Percentiles rank a stretch among this genome's conserved stretches.
These are phyloP conservation scores for Phytophthora lateralis DNA, from an alignment of 352 stramenopile species.

Conservation along the genomic window DNA sequence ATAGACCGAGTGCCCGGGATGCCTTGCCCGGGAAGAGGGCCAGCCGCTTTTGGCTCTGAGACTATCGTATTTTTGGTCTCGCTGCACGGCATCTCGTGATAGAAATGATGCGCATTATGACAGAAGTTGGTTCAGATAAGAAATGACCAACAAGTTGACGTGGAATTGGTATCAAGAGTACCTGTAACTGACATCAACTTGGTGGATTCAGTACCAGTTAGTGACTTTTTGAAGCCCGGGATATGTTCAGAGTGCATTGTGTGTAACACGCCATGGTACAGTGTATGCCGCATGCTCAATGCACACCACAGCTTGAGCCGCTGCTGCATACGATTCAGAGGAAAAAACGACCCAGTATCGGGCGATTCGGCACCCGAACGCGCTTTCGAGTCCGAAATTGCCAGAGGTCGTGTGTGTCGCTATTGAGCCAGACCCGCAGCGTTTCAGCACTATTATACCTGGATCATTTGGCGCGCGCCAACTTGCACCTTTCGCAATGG, in stretches of 20 bases:
- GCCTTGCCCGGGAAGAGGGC: neutral
- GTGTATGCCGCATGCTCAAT: no score
- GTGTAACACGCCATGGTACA: no score
- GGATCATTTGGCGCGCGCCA: no score
- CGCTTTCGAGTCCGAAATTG: no score
- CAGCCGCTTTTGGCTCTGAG: constrained; percentile 24
- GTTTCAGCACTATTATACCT: no score
- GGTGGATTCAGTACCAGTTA: neutral
- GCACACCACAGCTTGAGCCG: no score
- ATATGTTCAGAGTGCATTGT: neutral
- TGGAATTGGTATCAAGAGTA: neutral
- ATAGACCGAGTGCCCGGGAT: neutral
- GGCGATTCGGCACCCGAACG: no score
- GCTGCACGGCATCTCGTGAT: constrained; percentile 13
- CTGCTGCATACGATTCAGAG: no score
- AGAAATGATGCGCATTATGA: constrained; percentile 3
- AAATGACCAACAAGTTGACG: neutral
- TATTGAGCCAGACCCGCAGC: no score
- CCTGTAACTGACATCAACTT: neutral
- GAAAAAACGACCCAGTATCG: no score
- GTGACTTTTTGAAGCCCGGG: neutral
- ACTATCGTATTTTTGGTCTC: constrained; percentile 27
- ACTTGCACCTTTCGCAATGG: neutral
- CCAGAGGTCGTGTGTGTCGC: no score
- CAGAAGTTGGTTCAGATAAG: neutral